A percentile compares a stretch with the other conserved stretches of the same genome.
Conservation (phyloP, 805 yeast species). For the Kodamaea kaohsiungensis region DNA sequence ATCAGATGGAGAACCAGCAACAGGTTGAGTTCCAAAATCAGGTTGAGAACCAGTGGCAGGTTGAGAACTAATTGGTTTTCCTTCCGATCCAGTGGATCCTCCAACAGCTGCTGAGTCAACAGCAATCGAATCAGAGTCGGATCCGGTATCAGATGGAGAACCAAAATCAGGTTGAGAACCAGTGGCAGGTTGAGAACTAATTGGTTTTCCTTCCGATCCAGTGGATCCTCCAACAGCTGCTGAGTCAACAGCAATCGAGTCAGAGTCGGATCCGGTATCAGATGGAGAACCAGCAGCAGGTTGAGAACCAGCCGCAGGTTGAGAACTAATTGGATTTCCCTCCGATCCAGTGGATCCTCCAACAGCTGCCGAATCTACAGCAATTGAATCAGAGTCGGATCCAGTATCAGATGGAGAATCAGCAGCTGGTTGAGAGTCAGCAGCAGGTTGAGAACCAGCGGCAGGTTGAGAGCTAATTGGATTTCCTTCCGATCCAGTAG, state of each 20-base stretch:
- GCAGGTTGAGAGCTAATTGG: neutral
- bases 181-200: neutral
- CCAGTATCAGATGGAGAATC: neutral
- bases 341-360: neutral
- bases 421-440: neutral
- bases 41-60: neutral
- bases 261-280: neutral
- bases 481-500: neutral
- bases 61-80: neutral
- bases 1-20: neutral
- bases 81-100: neutral
- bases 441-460: neutral
- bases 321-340: neutral
- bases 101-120: neutral
- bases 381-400: neutral
- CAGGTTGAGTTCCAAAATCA: neutral
- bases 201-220: neutral
- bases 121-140: neutral
- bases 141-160: neutral
- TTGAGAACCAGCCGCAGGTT: neutral
- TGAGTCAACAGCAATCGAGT: neutral
- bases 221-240: neutral
- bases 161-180: neutral
- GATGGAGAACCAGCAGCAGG: neutral
- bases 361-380: neutral